These are phyloP conservation scores for Stagonosporopsis vannaccii DNA, from an alignment of 2,329 filamentous ascomycete genomes.

Conservation along the genomic window DNA sequence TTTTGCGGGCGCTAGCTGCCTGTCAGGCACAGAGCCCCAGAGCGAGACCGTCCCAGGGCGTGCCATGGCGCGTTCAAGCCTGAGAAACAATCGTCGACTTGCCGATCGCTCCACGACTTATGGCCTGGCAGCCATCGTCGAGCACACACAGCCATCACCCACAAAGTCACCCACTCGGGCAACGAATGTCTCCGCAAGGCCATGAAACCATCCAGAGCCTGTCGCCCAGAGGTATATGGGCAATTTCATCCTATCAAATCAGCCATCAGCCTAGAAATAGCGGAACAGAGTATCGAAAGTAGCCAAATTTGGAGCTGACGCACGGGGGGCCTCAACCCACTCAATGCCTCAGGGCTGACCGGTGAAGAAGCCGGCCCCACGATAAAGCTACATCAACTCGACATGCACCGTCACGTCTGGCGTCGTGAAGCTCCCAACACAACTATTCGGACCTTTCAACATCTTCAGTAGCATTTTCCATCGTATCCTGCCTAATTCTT, in stretches of 20 bases:
- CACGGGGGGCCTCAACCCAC: conserved; percentile 12
- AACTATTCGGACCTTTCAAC: not conserved
- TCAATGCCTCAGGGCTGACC: conserved; percentile 25
- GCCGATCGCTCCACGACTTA: not conserved
- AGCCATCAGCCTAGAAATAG: conserved; percentile 7
- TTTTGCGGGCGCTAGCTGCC: not conserved
- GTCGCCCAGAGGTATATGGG: not conserved
- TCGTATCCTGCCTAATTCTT: not conserved
- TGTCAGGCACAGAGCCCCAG: not conserved
- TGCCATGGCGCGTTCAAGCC: not conserved
- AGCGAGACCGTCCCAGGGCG: not conserved
- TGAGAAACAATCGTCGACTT: not conserved
- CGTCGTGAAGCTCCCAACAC: not conserved
- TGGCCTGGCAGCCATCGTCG: not conserved
- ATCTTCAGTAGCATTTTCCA: not conserved
- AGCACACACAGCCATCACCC: not conserved
- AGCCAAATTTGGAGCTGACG: conserved; percentile 9
- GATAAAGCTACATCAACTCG: conserved; percentile 21
- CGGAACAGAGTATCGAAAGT: conserved; percentile 9
- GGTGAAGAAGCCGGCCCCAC: conserved; percentile 26
- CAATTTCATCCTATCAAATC: conserved; percentile 1
- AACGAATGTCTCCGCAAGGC: not conserved
- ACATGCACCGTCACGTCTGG: not conserved
- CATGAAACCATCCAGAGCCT: not conserved
- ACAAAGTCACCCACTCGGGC: not conserved